Conservation (phyloP, 257 asterid genomes). For the Coffea eugenioides region DNA sequence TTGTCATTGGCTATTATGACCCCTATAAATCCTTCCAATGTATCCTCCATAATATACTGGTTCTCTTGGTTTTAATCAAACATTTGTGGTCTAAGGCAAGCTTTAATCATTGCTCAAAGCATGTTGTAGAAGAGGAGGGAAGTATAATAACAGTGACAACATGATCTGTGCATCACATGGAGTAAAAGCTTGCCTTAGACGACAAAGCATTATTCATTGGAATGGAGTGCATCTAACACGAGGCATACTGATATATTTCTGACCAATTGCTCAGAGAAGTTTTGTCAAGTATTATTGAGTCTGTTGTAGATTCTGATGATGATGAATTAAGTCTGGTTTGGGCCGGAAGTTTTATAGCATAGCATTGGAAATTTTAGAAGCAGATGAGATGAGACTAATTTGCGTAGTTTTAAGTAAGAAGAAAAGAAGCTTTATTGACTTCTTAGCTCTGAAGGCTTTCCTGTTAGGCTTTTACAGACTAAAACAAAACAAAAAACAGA, state of each 20-base stretch:
- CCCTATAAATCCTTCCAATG: neutral
- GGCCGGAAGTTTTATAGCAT: no score
- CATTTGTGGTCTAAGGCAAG: no score
- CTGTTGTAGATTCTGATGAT: neutral
- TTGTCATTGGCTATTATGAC: neutral
- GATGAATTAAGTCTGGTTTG: no score
- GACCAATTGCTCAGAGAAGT: conserved; percentile 15
- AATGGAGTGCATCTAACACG: conserved; percentile 40
- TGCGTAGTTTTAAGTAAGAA: no score
- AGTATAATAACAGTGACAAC: conserved; percentile 17
- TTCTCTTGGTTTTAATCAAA: conserved; percentile 1
- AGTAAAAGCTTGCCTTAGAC: conserved; percentile 21
- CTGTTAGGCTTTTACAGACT: no score
- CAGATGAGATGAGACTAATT: no score
- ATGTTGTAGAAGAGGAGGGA: conserved; percentile 46
- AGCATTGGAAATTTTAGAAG: no score
- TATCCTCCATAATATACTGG: neutral
- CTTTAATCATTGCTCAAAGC: conserved; percentile 20
- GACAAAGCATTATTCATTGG: conserved; percentile 20
- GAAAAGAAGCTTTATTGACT: no score
- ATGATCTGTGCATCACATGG: conserved; percentile 22
- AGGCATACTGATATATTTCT: conserved; percentile 14
- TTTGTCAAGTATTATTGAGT: neutral
- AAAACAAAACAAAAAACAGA: no score
- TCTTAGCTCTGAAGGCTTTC: no score